phyloP scores from a whole-genome alignment of 441 rosid species.

The Gossypium aridum region DNA sequence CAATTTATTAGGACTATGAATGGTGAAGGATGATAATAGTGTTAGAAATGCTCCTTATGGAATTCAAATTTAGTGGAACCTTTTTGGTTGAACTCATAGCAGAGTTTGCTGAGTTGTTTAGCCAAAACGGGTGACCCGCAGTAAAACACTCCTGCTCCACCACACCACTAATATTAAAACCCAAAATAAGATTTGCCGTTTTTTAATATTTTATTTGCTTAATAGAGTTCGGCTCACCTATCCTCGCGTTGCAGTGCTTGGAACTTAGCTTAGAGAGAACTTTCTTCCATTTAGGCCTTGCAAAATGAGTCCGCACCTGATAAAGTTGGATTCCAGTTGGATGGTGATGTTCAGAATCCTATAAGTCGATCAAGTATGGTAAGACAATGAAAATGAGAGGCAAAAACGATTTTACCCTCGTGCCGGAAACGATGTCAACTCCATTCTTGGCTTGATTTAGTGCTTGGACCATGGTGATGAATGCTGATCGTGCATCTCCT shows the following conservation, averaged over 20 bases:
- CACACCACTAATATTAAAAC: background rate
- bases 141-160: slow-evolving; percentile 54
- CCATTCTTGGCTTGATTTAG: slow-evolving; percentile 67
- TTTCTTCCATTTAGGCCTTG: slow-evolving; percentile 70
- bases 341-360: too few relatives aligned
- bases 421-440: slow-evolving; percentile 62
- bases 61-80: slow-evolving; percentile 68
- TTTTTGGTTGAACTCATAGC: slow-evolving; percentile 61
- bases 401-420: slow-evolving; percentile 30
- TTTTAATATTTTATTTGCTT: background rate
- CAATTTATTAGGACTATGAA: background rate
- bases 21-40: background rate
- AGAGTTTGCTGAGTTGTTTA: slow-evolving; percentile 57
- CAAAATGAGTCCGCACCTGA: slow-evolving; percentile 72
- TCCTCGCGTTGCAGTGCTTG: slow-evolving; percentile 57
- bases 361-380: background rate
- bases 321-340: background rate
- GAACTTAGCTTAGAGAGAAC: slow-evolving; percentile 52
- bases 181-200: background rate
- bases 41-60: slow-evolving; percentile 64
- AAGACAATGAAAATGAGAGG: background rate
- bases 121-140: slow-evolving; percentile 64
- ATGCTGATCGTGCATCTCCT: slow-evolving; percentile 62
- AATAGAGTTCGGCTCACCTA: slow-evolving; percentile 30
- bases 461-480: slow-evolving; percentile 69